Conservation (phyloP, 169 alveolate species). For the Miamiensis avidus region DNA sequence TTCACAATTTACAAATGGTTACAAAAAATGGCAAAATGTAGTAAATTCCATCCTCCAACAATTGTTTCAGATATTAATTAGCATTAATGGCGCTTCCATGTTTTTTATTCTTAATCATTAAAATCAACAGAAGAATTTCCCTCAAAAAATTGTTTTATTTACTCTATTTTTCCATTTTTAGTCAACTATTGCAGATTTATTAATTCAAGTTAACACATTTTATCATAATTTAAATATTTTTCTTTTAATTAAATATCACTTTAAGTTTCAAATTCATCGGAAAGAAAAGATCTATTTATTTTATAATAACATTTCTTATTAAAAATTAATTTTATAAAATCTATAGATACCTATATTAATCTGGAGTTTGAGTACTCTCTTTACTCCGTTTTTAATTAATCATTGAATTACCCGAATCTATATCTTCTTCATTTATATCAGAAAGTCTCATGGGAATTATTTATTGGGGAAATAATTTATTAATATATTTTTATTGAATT, state of each 20-base stretch:
- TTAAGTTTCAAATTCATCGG: background rate
- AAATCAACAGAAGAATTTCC: background rate
- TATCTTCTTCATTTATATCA: background rate
- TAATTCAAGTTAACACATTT: background rate
- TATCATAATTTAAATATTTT: background rate
- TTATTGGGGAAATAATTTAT: background rate
- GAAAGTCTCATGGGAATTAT: background rate
- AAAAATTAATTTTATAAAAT: no score
- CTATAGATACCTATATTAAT: no score
- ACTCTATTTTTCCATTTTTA: background rate
- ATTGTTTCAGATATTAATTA: background rate
- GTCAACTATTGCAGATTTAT: no score
- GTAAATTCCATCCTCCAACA: background rate
- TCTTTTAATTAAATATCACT: no score
- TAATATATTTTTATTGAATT: no score
- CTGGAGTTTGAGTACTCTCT: no score
- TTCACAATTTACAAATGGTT: background rate
- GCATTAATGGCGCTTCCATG: no score
- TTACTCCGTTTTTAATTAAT: no score
- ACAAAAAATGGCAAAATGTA: background rate
- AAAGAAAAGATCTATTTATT: background rate
- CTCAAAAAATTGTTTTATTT: background rate
- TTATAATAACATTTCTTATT: no score
- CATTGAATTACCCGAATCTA: no score
- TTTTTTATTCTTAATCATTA: background rate